These are phyloP conservation scores for Monascus ruber DNA, from an alignment of 2,329 filamentous ascomycete species.

Conservation along the genomic window DNA sequence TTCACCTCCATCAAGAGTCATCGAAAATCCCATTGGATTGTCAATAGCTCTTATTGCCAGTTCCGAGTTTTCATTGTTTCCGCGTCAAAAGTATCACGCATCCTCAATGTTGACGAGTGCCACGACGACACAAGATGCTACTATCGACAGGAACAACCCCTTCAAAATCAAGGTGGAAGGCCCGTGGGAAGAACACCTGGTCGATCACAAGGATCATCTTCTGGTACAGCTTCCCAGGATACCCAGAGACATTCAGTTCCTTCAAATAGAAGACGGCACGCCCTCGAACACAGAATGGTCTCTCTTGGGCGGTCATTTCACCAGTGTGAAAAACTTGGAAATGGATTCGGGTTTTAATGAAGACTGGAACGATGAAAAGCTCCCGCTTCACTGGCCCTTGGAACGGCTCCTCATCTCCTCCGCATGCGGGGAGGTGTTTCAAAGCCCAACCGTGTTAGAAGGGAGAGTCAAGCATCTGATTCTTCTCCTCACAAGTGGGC, in stretches of 20 bases:
- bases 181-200: no score
- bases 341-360: slow-evolving; percentile 12
- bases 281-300: slow-evolving; percentile 14
- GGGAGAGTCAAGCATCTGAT: slow-evolving; percentile 11
- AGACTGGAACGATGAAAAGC: slow-evolving; percentile 11
- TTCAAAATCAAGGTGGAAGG: no score
- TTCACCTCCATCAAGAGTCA: no score
- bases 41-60: no score
- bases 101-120: no score
- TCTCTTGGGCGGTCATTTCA: slow-evolving; percentile 13
- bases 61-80: no score
- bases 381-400: slow-evolving; percentile 16
- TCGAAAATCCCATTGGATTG: no score
- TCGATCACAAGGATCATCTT: no score
- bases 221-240: slow-evolving; percentile 1
- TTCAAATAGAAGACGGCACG: slow-evolving; percentile 10
- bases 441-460: slow-evolving; percentile 10
- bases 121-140: no score
- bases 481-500: slow-evolving; percentile 8
- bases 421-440: slow-evolving; percentile 8
- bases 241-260: slow-evolving; percentile 4
- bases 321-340: slow-evolving; percentile 8
- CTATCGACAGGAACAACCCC: no score
- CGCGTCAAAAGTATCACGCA: no score
- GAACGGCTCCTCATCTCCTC: slow-evolving; percentile 6